phyloP scores from a whole-genome alignment of 768 basidiomycete species.

The Strobilomyces confusus region DNA sequence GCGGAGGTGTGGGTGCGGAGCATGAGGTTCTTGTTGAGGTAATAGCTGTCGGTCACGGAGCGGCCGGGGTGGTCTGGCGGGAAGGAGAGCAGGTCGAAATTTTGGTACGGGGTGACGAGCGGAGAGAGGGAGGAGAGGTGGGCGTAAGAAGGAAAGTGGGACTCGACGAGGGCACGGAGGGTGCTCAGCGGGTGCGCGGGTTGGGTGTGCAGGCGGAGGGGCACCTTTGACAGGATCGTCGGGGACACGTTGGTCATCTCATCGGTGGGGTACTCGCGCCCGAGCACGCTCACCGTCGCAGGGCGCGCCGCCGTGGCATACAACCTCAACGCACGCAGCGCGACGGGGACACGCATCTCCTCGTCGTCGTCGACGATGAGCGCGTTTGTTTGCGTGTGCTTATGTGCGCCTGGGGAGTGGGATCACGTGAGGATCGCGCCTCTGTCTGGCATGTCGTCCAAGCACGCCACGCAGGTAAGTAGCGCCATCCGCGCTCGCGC shows the following conservation, averaged over 20 bases:
- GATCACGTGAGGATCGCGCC: conserved; percentile 7
- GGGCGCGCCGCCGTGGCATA: conserved; percentile 13
- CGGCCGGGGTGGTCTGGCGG: conserved; percentile 91
- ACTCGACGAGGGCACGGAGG: conserved; percentile 78
- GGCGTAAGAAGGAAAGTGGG: conserved; percentile 72
- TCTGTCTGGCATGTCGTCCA: conserved; percentile 15
- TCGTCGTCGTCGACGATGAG: conserved; percentile 1
- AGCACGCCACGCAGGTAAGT: conserved; percentile 23
- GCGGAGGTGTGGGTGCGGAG: conserved; percentile 98
- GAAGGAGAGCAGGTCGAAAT: conserved; percentile 97
- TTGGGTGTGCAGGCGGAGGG: conserved; percentile 68
- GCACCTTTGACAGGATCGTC: conserved; percentile 78
- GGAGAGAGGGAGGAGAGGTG: conserved; percentile 79
- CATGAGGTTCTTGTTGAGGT: conserved; percentile 87
- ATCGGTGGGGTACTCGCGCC: conserved; percentile 72
- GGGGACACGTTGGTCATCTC: conserved; percentile 79
- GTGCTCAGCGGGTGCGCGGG: conserved; percentile 84
- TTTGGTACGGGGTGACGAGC: conserved; percentile 84
- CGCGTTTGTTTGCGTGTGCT: conserved; percentile 22
- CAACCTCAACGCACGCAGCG: conserved; percentile 9
- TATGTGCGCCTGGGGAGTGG: not conserved
- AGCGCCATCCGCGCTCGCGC: not conserved
- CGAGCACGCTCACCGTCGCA: conserved; percentile 48
- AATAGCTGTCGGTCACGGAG: conserved; percentile 89
- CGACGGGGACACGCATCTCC: conserved; percentile 15